Percentiles rank a stretch among this genome's conserved stretches.
These are phyloP conservation scores for Ceratobasidium sp. DNA, from an alignment of 1,284 basidiomycete genomes.

Conservation along the genomic window DNA sequence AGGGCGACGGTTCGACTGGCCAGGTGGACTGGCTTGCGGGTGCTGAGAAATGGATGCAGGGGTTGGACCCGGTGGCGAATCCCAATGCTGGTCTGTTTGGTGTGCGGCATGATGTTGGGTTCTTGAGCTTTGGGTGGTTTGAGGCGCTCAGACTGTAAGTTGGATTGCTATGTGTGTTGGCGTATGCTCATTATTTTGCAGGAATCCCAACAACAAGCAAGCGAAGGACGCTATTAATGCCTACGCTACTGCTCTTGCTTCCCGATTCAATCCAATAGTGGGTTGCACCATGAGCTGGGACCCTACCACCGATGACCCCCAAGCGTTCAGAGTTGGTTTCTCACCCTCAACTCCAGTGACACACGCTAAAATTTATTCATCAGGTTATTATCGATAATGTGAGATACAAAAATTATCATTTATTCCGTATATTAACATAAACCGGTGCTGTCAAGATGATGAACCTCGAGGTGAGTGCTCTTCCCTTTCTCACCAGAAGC, in stretches of 20 bases:
- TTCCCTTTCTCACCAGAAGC: not conserved
- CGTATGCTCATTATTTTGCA: conserved; percentile 48
- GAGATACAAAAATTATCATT: not conserved
- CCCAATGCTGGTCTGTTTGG: conserved; percentile 55
- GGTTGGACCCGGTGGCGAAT: conserved; percentile 64
- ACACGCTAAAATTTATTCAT: conserved; percentile 50
- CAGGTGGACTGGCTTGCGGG: conserved; percentile 66
- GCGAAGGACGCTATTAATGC: conserved; percentile 59
- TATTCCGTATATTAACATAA: not conserved
- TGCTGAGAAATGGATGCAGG: conserved; percentile 65
- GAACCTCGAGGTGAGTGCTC: conserved; percentile 68
- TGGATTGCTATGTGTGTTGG: not conserved
- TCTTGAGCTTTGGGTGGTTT: conserved; percentile 74
- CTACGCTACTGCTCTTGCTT: conserved; percentile 61
- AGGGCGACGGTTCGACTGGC: conserved; percentile 22
- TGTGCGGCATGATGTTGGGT: conserved; percentile 76
- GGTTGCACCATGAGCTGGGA: conserved; percentile 70
- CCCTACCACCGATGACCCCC: conserved; percentile 61
- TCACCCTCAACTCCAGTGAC: not conserved
- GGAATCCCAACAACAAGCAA: conserved; percentile 59
- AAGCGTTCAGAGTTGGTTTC: conserved; percentile 65
- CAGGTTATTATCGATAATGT: conserved; percentile 76
- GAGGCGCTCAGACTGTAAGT: conserved; percentile 63
- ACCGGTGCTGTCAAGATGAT: conserved; percentile 64
- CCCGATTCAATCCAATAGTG: conserved; percentile 61